Base-by-base conservation (phyloP, 2,329 filamentous ascomycete genomes). In the Lomentospora prolificans region DNA sequence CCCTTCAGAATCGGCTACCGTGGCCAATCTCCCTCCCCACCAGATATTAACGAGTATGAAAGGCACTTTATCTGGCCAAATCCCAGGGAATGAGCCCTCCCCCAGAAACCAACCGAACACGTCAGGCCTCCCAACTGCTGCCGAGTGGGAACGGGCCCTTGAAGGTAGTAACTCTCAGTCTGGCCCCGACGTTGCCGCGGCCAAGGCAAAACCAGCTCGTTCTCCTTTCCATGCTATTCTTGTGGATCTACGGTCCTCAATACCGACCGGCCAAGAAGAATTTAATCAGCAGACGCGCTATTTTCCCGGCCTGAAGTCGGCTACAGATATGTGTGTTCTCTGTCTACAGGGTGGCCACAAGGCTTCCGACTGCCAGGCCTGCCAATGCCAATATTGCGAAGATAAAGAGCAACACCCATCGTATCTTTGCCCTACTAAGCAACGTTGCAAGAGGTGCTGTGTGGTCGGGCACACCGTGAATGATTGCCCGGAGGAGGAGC, bases 401-500 rank as follows among this genome's bases (percentile, higher is more conserved):
- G 69, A 67, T 54, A 58, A 61, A 10, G 67, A 67, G 2, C 81
- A 86, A 12, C 50, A 51, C 22, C 28, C 19, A 30, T 50, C 72
- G 4, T 73, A 74, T 60, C 69, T 67, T 55, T 86, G 82, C 60
- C 77, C 80, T 9, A 69, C 67, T 4, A 57, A 56, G 22, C 72
- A 71, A 31, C 74, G 79, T 58, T 85, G 82, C 64, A 64, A 62
- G 51, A 82, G 81, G 63, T 89, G 86, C 66, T 76, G 74, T 51
- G 79, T 85, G 65, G 71, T 78, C 46, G 86, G 85, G 8, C 86
- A 90, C 62, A 61, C 63, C 53, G 67, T 69, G 17, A 61, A 66
- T 1, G 61, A 69, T 6, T 89, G 86, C 63, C 70, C 75, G 14
- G 76, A 75, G 59, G 74, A 74, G 14, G 81, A 84, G 56, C 74